phyloP scores from a whole-genome alignment of 768 basidiomycete genomes.

The Podaxis sp. region DNA sequence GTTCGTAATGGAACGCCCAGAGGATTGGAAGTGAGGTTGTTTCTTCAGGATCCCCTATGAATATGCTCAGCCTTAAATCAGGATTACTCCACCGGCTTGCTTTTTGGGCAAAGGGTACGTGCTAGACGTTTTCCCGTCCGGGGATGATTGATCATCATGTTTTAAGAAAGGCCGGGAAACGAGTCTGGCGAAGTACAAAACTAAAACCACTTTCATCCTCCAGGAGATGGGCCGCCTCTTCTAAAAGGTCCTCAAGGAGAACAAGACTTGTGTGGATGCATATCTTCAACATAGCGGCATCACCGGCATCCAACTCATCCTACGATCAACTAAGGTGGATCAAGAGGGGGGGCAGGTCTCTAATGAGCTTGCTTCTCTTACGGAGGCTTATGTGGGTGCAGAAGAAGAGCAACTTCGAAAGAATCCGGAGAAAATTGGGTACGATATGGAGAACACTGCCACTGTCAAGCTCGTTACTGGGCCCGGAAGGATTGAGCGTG shows the following conservation, averaged over 20 bases:
- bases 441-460: slow-evolving; percentile 17
- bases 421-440: slow-evolving; percentile 20
- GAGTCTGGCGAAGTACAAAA: slow-evolving; percentile 19
- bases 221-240: neutral
- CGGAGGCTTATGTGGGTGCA: slow-evolving; percentile 2
- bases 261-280: too few species aligned
- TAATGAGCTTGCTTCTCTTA: slow-evolving; percentile 3
- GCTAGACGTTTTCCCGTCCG: neutral
- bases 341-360: neutral
- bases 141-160: too few species aligned
- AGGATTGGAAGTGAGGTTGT: slow-evolving; percentile 26
- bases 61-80: neutral
- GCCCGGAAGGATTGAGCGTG: slow-evolving; percentile 20
- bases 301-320: slow-evolving; percentile 15
- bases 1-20: slow-evolving; percentile 28
- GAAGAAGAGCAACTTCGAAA: slow-evolving; percentile 17
- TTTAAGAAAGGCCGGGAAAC: slow-evolving; percentile 13
- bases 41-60: neutral
- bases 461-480: slow-evolving; percentile 20
- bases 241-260: too few species aligned
- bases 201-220: slow-evolving; percentile 17
- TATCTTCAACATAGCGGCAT: slow-evolving; percentile 11
- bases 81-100: slow-evolving; percentile 26
- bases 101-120: slow-evolving; percentile 26
- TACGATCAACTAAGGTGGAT: slow-evolving; percentile 19